Conservation (phyloP, 2,329 filamentous ascomycete species). For the Catunica adiposa region DNA sequence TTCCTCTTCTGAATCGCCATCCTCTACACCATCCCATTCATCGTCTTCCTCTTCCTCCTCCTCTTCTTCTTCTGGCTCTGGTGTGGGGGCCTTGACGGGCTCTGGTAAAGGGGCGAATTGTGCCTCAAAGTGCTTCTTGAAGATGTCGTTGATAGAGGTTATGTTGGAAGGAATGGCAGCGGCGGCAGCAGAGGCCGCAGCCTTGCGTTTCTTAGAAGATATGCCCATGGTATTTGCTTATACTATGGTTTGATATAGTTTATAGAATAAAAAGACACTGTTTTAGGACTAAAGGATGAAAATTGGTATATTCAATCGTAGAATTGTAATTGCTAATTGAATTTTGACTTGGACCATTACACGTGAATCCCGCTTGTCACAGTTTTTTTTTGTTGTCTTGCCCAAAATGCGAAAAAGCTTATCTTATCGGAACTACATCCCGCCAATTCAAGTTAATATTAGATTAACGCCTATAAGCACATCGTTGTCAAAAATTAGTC, state of each 20-base stretch:
- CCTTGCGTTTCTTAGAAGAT: constrained; percentile 33
- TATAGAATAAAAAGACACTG: neutral
- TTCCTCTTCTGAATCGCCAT: constrained; percentile 15
- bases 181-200: constrained; percentile 18
- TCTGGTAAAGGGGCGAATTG: constrained; percentile 60
- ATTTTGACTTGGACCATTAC: neutral
- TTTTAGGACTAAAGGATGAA: neutral
- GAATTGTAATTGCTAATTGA: neutral
- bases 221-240: constrained; percentile 22
- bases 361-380: neutral
- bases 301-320: neutral
- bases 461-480: too few relatives aligned
- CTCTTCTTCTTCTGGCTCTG: constrained; percentile 18
- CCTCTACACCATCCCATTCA: constrained; percentile 16
- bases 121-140: constrained; percentile 74
- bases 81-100: constrained; percentile 17
- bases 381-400: constrained; percentile 7
- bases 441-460: neutral
- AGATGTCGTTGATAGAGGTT: constrained; percentile 52
- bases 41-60: constrained; percentile 17
- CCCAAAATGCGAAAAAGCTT: constrained; percentile 4
- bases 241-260: too few relatives aligned
- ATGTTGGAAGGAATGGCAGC: constrained; percentile 15
- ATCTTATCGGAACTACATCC: constrained; percentile 10
- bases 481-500: too few relatives aligned